phyloP scores from a whole-genome alignment of 2,329 filamentous ascomycete genomes.

The Xylaria sp. region DNA sequence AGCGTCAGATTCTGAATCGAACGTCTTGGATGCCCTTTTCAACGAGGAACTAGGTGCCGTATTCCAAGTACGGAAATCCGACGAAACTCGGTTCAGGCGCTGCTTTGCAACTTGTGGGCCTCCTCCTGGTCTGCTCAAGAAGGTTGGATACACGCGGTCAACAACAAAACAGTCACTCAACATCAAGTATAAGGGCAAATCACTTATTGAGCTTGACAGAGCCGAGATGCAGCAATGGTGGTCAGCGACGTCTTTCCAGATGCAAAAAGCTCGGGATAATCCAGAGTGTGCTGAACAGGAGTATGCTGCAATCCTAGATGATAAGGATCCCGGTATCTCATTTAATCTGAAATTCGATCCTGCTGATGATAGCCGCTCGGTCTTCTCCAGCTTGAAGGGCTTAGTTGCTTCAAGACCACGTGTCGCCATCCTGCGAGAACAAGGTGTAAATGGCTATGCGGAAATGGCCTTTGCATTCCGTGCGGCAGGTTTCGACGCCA shows the following conservation, averaged over 20 bases:
- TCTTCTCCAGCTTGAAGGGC: constrained; percentile 64
- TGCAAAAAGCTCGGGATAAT: constrained; percentile 92
- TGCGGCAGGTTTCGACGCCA: constrained; percentile 84
- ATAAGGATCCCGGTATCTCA: constrained; percentile 79
- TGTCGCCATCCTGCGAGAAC: constrained; percentile 92
- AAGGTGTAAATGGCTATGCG: constrained; percentile 94
- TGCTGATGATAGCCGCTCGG: constrained; percentile 74
- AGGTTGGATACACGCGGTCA: constrained; percentile 77
- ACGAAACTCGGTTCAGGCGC: constrained; percentile 84
- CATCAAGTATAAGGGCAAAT: constrained; percentile 72
- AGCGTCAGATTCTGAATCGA: constrained; percentile 64
- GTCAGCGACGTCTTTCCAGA: constrained; percentile 85
- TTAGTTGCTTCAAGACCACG: constrained; percentile 60
- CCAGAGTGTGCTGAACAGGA: constrained; percentile 85
- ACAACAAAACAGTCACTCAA: constrained; percentile 75
- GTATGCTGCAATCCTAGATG: constrained; percentile 74
- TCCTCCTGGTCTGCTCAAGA: constrained; percentile 79
- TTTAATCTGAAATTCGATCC: constrained; percentile 85
- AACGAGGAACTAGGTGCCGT: constrained; percentile 96
- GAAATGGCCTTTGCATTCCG: constrained; percentile 97
- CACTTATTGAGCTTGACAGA: constrained; percentile 73
- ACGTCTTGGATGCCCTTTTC: constrained; percentile 81
- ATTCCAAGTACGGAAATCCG: constrained; percentile 87
- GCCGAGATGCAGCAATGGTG: constrained; percentile 83
- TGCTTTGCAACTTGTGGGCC: constrained; percentile 92